These are phyloP conservation scores for Carex pumila DNA, from an alignment of 176 grass and related monocot genomes.

Conservation along the genomic window DNA sequence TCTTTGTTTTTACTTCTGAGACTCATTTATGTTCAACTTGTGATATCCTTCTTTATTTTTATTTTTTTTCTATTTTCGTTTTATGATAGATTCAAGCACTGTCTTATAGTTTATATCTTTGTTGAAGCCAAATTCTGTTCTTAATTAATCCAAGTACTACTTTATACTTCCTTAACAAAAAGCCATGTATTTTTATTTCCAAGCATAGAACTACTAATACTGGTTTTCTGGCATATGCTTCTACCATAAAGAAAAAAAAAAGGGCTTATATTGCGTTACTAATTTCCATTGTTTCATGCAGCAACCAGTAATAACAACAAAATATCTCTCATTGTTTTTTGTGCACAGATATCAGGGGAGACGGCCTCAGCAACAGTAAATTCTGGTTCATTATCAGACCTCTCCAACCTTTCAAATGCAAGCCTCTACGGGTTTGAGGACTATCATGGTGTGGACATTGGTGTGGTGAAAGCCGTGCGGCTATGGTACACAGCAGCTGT, in stretches of 20 bases:
- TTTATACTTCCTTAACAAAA: not conserved
- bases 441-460: slow-evolving; percentile 94
- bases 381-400: slow-evolving; percentile 72
- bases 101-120: not conserved
- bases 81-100: not conserved
- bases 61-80: not conserved
- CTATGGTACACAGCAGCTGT: slow-evolving; percentile 69
- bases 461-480: slow-evolving; percentile 88
- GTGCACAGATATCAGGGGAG: slow-evolving; percentile 77
- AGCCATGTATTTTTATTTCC: not conserved
- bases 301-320: not conserved
- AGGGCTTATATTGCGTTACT: not conserved
- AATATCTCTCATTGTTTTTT: not conserved
- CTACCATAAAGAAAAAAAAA: not conserved
- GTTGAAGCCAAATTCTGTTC: not conserved
- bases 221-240: not conserved
- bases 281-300: not conserved
- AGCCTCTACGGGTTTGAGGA: slow-evolving; percentile 97
- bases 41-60: not conserved
- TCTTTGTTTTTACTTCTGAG: not conserved
- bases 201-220: not conserved
- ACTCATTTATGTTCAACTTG: not conserved
- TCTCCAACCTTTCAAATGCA: slow-evolving; percentile 76
- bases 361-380: slow-evolving; percentile 84
- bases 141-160: not conserved